phyloP scores from a whole-genome alignment of 352 stramenopile species.

The Phytophthora niederhauseri region DNA sequence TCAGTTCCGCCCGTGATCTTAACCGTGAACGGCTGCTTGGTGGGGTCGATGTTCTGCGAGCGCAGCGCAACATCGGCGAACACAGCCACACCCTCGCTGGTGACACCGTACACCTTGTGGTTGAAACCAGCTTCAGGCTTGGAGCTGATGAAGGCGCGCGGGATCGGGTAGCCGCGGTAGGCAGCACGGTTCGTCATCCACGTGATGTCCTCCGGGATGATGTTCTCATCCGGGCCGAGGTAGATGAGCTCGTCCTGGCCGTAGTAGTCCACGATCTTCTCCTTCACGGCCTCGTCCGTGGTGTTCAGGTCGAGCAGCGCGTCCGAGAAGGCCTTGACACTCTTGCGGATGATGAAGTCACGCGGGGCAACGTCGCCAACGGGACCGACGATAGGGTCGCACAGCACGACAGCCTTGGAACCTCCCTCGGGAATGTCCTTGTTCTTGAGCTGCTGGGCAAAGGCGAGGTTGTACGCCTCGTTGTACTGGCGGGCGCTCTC shows the following conservation, averaged over 20 bases:
- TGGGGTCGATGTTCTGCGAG: conserved; percentile 81
- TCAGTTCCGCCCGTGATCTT: conserved; percentile 96
- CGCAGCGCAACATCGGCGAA: conserved; percentile 80
- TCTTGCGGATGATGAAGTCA: conserved; percentile 95
- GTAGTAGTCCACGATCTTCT: conserved; percentile 82
- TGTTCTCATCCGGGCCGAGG: conserved; percentile 85
- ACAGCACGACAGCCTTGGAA: conserved; percentile 85
- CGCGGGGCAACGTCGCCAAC: conserved; percentile 78
- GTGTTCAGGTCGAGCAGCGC: conserved; percentile 83
- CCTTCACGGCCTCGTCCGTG: conserved; percentile 70
- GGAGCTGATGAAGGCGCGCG: conserved; percentile 86
- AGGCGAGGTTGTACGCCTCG: conserved; percentile 87
- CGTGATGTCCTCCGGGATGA: conserved; percentile 74
- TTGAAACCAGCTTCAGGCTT: conserved; percentile 87
- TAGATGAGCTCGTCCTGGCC: conserved; percentile 88
- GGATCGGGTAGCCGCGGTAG: conserved; percentile 79
- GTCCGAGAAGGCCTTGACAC: conserved; percentile 97
- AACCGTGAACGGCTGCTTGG: conserved; percentile 73
- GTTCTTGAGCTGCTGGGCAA: conserved; percentile 90
- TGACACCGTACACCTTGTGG: conserved; percentile 90
- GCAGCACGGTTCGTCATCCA: conserved; percentile 89
- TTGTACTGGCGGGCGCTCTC: conserved; percentile 83
- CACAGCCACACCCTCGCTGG: conserved; percentile 81
- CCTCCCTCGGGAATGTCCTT: conserved; percentile 88
- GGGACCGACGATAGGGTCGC: conserved; percentile 74